A percentile compares a stretch with the other conserved stretches of the same genome.
These are phyloP conservation scores for Colletotrichum sp. DNA, from an alignment of 2,329 filamentous ascomycete genomes.

Conservation along the genomic window DNA sequence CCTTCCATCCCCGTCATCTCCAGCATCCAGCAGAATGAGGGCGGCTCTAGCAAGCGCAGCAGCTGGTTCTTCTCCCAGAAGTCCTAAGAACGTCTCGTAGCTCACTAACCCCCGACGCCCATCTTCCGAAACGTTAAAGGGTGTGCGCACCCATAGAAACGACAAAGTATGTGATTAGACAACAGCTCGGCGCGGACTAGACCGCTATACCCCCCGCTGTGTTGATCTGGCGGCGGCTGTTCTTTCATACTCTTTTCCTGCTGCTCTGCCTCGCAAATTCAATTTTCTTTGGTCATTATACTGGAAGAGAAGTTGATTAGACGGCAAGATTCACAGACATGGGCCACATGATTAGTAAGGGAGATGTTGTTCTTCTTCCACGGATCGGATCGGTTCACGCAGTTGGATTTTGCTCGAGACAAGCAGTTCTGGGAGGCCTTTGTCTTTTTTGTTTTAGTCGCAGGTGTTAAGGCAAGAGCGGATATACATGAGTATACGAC, in stretches of 20 bases:
- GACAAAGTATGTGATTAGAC: slow-evolving; percentile 2
- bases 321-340: slow-evolving; percentile 1
- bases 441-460: not conserved
- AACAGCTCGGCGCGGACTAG: slow-evolving; percentile 11
- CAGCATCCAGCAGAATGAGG: slow-evolving; percentile 64
- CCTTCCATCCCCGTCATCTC: slow-evolving; percentile 61
- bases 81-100: slow-evolving; percentile 37
- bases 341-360: not conserved
- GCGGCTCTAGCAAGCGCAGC: slow-evolving; percentile 65
- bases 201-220: slow-evolving; percentile 16
- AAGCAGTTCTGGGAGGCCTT: slow-evolving; percentile 1
- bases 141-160: not conserved
- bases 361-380: not conserved
- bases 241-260: not conserved
- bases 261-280: not conserved
- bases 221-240: not conserved
- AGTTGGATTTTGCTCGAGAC: not conserved
- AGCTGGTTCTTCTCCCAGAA: slow-evolving; percentile 77
- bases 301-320: not conserved
- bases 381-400: not conserved
- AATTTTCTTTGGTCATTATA: slow-evolving; percentile 14
- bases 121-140: not conserved
- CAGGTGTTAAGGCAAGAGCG: not conserved
- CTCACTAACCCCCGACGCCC: not conserved
- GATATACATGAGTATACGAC: not conserved